Conservation (phyloP, 2,329 filamentous ascomycete genomes). For the Beauveria rudraprayagi region DNA sequence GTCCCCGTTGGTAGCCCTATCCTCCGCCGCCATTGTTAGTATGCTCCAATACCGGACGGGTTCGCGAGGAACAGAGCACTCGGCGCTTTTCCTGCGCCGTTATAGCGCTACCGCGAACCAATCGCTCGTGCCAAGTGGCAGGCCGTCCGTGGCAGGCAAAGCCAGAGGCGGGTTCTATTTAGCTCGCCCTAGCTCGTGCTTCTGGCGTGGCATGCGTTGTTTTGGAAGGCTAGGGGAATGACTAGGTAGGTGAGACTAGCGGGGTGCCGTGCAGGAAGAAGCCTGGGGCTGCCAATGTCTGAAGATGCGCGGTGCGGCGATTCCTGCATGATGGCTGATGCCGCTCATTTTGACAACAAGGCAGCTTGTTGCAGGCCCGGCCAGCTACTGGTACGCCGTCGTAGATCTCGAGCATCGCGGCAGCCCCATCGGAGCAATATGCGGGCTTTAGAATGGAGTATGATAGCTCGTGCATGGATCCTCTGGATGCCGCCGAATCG, state of each 20-base stretch:
- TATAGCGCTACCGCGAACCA: constrained; percentile 1
- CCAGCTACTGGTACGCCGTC: constrained; percentile 8
- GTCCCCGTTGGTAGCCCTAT: neutral
- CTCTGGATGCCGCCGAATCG: neutral
- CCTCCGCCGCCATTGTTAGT: neutral
- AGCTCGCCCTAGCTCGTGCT: constrained; percentile 6
- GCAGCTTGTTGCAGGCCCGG: constrained; percentile 2
- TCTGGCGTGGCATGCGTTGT: constrained; percentile 1
- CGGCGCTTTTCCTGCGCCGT: constrained; percentile 4
- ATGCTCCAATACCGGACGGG: neutral
- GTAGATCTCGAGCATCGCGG: constrained; percentile 7
- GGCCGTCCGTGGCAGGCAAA: neutral
- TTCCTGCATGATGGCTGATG: constrained; percentile 8
- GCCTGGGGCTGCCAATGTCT: neutral
- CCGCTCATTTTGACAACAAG: neutral
- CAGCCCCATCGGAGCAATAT: constrained; percentile 10
- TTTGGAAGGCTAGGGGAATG: constrained; percentile 6
- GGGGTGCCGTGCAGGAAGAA: constrained; percentile 1
- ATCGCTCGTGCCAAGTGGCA: neutral
- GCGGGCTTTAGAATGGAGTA: constrained; percentile 3
- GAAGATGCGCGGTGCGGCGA: constrained; percentile 8
- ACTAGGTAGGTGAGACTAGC: neutral
- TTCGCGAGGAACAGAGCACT: neutral
- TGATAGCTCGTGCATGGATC: constrained; percentile 1
- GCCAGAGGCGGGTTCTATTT: constrained; percentile 6